Conservation (phyloP, 148 eudicot genomes). For the Rhododendron griersonianum region DNA sequence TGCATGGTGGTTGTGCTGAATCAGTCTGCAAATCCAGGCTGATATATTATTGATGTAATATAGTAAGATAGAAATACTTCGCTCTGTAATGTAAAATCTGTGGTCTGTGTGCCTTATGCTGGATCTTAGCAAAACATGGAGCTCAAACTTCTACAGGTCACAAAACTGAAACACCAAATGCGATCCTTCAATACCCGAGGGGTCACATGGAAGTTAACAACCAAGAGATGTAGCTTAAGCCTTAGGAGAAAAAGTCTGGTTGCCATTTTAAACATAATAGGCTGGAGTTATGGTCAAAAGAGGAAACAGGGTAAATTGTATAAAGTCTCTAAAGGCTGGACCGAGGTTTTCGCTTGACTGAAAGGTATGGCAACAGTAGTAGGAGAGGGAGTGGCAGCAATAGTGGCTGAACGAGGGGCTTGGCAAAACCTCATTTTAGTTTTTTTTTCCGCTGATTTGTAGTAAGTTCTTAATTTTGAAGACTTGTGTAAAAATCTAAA, state of each 20-base stretch:
- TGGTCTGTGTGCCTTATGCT: not conserved
- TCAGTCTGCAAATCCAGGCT: not conserved
- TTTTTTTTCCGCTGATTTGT: not conserved
- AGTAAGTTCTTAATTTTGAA: not conserved
- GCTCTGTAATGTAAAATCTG: not conserved
- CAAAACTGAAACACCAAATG: not conserved
- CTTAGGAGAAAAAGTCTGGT: not conserved
- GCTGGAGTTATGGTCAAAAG: not conserved
- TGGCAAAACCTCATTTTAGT: not conserved
- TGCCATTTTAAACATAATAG: not conserved
- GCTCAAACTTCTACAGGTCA: not conserved
- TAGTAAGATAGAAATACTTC: not conserved
- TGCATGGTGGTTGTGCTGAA: not conserved
- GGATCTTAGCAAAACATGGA: not conserved
- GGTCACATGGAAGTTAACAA: not conserved
- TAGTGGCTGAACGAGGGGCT: not conserved
- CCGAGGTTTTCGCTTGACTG: not conserved
- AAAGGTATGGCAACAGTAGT: not conserved
- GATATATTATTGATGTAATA: not conserved
- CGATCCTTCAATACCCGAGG: not conserved
- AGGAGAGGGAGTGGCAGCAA: not conserved
- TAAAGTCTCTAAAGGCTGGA: not conserved
- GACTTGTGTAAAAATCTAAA: not conserved
- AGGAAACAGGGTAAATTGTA: not conserved
- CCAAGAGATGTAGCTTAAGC: not conserved